Base-by-base conservation (phyloP, 495 filamentous ascomycete species). In the Podospora didyma region DNA sequence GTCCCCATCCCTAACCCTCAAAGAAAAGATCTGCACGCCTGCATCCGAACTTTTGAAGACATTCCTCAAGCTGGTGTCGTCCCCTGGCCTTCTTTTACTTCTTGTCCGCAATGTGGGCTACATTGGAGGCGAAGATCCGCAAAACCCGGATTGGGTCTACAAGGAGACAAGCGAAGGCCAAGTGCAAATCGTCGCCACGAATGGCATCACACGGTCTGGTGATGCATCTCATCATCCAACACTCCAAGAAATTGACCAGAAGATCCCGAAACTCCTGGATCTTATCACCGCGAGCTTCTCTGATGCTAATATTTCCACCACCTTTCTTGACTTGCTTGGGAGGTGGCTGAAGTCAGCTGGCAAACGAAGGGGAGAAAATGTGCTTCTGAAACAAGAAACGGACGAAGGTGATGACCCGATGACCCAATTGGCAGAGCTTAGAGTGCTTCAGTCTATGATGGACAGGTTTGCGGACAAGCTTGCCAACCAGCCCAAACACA, bases 371-470 rank as follows among this genome's bases (percentile, higher is more conserved):
- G 26, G 14, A 2, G 34, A 10, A 22, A 45, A 37, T 20, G 62
- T 68, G 4, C 3, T 70, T 0, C 53, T 69, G 23, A 63, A 73
- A 16, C 52, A 68, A 44, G 73, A 71, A 16, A 62, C 73, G 1
- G 66, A 66, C 7, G 59, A 73, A 3, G 66, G 75, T 12, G 66
- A 75, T 14, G 67, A 85, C n/a, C 70, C 73, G 0, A 20, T 69
- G 21, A 64, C 68, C 3, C 76, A 79, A 22, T 63, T 92, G 2
- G 67, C 80, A 21, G 79, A 84, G 57, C 79, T 85, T 5, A 88
- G 86, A 58, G 62, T 89, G 2, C 78, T 88, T 3, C 81, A 89
- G 61, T 80, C 80, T 49, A 78, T 92, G 66, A 83, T 89, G 61
- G 80, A 82, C 34, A 80, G 75, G 34, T 79, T 88, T 61, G 81